Evolutionary conservation across 2,329 filamentous ascomycete species (phyloP).

Genomic region (Neoarthrinium moseri): DNA sequence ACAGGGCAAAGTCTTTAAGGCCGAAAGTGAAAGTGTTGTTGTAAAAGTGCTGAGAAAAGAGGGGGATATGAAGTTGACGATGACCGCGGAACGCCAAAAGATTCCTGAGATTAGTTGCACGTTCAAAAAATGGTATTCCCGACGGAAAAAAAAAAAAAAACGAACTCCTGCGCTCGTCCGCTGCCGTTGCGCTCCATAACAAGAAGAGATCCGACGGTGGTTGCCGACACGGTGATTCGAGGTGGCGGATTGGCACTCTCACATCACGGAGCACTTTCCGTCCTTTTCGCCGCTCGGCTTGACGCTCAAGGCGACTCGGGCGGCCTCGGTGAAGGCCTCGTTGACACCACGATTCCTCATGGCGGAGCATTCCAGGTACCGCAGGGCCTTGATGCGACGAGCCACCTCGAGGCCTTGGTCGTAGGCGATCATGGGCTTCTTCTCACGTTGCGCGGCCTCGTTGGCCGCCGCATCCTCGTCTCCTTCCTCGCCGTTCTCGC

Average conservation of each 20-base stretch:
- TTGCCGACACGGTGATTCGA: not conserved
- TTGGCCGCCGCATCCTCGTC: conserved; percentile 43
- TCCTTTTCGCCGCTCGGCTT: conserved; percentile 62
- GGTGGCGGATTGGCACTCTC: conserved; percentile 14
- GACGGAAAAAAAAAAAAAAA: too few species aligned
- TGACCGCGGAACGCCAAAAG: not conserved
- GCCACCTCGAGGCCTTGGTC: conserved; percentile 90
- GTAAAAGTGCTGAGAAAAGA: not conserved
- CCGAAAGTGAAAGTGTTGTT: not conserved
- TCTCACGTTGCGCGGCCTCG: conserved; percentile 46
- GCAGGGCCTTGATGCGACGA: conserved; percentile 84
- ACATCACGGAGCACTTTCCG: conserved; percentile 62
- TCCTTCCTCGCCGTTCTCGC: conserved; percentile 73
- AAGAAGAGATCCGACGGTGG: not conserved
- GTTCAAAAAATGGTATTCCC: conserved; percentile 2
- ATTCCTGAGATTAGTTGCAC: not conserved
- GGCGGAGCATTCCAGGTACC: conserved; percentile 97
- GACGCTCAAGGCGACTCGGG: conserved; percentile 81
- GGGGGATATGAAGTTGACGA: not conserved
- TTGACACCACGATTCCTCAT: conserved; percentile 98
- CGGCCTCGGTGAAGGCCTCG: conserved; percentile 97
- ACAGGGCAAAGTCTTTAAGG: conserved; percentile 5
- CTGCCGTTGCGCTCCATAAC: not conserved
- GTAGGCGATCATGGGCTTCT: conserved; percentile 80
- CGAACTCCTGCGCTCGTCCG: conserved; percentile 3